Conservation (phyloP, 352 stramenopile species). For the Lagenidium giganteum region DNA sequence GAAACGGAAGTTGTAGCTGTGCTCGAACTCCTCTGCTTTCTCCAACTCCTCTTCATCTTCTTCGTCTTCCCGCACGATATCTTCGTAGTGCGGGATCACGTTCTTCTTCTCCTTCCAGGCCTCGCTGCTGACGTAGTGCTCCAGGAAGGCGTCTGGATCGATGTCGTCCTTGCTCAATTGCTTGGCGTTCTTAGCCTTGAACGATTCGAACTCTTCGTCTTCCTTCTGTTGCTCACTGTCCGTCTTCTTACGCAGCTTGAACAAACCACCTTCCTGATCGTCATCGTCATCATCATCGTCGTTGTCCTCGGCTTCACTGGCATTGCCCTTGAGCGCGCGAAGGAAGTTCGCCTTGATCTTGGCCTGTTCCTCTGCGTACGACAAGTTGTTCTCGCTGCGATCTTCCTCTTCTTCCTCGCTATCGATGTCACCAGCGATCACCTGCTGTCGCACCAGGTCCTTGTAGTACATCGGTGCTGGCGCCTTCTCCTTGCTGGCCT, state of each 20-base stretch:
- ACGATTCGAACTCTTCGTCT: conserved; percentile 59
- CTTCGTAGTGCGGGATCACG: conserved; percentile 63
- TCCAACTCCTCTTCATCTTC: conserved; percentile 91
- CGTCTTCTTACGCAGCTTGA: conserved; percentile 65
- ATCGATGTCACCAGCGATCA: conserved; percentile 80
- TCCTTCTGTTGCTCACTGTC: conserved; percentile 51
- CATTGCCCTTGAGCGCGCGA: conserved; percentile 27
- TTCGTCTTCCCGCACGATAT: conserved; percentile 86
- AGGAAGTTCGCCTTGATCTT: conserved; percentile 70
- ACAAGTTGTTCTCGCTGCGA: conserved; percentile 31
- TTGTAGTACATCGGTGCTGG: conserved; percentile 86
- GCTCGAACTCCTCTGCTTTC: conserved; percentile 96
- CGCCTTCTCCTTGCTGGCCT: conserved; percentile 26
- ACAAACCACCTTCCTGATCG: conserved; percentile 64
- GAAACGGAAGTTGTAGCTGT: conserved; percentile 99
- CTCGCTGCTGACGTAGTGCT: conserved; percentile 73
- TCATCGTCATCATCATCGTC: conserved; percentile 64
- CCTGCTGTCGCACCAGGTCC: conserved; percentile 94
- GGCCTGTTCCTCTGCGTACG: conserved; percentile 66
- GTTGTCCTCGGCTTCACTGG: conserved; percentile 22
- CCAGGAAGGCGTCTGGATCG: conserved; percentile 71
- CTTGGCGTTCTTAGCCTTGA: conserved; percentile 59
- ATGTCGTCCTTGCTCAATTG: conserved; percentile 57
- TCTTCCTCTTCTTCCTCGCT: conserved; percentile 74
- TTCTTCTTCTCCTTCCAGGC: conserved; percentile 81